Conservation (phyloP, 2,329 filamentous ascomycete species). For the Xylaria sp. region DNA sequence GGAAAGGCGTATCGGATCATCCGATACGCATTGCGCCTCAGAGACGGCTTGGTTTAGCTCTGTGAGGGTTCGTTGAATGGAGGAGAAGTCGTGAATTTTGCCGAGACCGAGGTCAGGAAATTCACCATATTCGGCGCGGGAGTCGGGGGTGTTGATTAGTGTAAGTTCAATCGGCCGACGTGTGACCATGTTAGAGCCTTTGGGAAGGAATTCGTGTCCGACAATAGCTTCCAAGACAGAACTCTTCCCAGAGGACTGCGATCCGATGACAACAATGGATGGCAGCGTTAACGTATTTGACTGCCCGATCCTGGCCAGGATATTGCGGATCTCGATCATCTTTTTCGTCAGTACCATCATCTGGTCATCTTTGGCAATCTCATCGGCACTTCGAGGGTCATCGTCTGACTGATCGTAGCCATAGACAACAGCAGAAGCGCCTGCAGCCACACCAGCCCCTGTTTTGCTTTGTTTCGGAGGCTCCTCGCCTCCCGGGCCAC, state of each 20-base stretch:
- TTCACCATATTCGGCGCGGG: constrained; percentile 90
- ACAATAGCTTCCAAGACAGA: constrained; percentile 97
- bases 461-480: constrained; percentile 69
- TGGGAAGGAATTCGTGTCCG: constrained; percentile 96
- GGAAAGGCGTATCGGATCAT: constrained; percentile 95
- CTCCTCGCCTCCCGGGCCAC: constrained; percentile 62
- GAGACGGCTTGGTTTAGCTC: constrained; percentile 95
- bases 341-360: constrained; percentile 99
- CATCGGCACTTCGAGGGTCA: constrained; percentile 68
- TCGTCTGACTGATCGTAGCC: constrained; percentile 80
- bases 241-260: constrained; percentile 97
- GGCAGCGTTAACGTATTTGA: constrained; percentile 88
- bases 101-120: constrained; percentile 92
- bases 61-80: constrained; percentile 92
- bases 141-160: constrained; percentile 91
- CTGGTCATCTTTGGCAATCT: constrained; percentile 87
- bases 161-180: constrained; percentile 95
- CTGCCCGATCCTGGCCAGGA: constrained; percentile 91
- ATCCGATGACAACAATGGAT: constrained; percentile 99
- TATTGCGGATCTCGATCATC: constrained; percentile 98
- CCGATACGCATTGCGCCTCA: constrained; percentile 89
- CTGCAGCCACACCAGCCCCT: constrained; percentile 72
- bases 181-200: constrained; percentile 99
- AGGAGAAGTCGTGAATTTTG: constrained; percentile 90
- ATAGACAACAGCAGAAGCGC: constrained; percentile 80